Evolutionary conservation across 2,329 filamentous ascomycete genomes (phyloP).

Genomic region (Exophiala oligosperma): DNA sequence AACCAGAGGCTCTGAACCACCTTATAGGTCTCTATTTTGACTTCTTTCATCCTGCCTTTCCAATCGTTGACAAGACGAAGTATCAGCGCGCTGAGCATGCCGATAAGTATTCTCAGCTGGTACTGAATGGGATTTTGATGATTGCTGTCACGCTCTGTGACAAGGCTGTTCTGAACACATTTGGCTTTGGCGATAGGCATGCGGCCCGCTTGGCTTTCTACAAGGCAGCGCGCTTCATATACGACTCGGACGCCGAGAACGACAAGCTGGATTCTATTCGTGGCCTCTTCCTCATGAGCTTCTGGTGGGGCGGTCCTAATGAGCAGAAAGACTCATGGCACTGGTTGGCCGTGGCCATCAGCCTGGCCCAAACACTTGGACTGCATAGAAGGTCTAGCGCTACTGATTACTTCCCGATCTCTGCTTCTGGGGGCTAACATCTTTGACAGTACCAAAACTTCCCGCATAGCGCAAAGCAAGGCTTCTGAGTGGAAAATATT

Average conservation of each 20-base stretch:
- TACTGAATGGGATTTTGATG: not conserved
- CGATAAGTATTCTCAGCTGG: not conserved
- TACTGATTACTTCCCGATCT: not conserved
- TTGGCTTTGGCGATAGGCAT: not conserved
- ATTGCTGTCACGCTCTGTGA: not conserved
- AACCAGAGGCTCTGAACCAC: not conserved
- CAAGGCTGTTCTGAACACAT: not conserved
- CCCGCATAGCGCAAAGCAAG: not conserved
- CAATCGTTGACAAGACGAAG: not conserved
- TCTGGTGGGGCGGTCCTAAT: slow-evolving; percentile 19
- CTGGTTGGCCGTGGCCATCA: slow-evolving; percentile 32
- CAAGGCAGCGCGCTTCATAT: not conserved
- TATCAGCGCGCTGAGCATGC: not conserved
- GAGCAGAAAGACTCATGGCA: slow-evolving; percentile 36
- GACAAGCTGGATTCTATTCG: not conserved
- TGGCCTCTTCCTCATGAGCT: slow-evolving; percentile 14
- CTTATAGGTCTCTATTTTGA: not conserved
- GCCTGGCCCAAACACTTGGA: not conserved
- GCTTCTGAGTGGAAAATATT: not conserved
- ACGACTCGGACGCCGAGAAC: not conserved
- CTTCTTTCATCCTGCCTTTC: not conserved
- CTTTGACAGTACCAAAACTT: not conserved
- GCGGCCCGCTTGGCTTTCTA: not conserved
- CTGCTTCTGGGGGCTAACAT: not conserved
- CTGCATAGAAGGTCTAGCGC: not conserved